Percentiles rank a stretch among this genome's conserved stretches.
phyloP scores from a whole-genome alignment of 2,329 filamentous ascomycete genomes.

The Cladobotryum mycophilum region DNA sequence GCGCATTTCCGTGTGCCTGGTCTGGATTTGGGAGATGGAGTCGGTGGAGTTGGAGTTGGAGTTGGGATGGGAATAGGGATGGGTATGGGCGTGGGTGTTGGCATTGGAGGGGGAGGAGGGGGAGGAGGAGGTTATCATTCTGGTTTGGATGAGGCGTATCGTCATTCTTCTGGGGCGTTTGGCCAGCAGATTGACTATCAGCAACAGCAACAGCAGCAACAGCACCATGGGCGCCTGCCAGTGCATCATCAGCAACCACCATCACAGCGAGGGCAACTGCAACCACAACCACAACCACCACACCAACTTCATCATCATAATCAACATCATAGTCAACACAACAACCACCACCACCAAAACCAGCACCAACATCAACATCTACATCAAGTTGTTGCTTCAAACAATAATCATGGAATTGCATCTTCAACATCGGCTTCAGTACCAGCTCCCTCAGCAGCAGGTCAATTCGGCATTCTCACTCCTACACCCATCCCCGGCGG shows the following conservation, averaged over 20 bases:
- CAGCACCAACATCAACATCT: constrained; percentile 1
- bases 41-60: background rate
- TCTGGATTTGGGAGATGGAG: constrained; percentile 3
- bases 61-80: background rate
- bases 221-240: background rate
- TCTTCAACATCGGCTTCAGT: no score
- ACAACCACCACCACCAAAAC: constrained; percentile 2
- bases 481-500: background rate
- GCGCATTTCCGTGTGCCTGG: constrained; percentile 4
- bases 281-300: no score
- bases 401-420: no score
- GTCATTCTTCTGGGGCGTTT: background rate
- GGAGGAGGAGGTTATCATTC: constrained; percentile 13
- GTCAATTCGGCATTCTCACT: constrained; percentile 43
- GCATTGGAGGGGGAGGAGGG: background rate
- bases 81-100: constrained; percentile 5
- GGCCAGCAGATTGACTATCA: background rate
- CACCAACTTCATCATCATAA: no score
- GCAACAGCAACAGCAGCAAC: constrained; percentile 4
- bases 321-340: constrained; percentile 8
- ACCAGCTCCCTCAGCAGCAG: constrained; percentile 7
- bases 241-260: no score
- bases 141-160: constrained; percentile 16
- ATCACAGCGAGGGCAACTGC: no score
- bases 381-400: background rate